Base-by-base conservation (phyloP, 2,329 filamentous ascomycete genomes). In the Didymellaceae sp. region DNA sequence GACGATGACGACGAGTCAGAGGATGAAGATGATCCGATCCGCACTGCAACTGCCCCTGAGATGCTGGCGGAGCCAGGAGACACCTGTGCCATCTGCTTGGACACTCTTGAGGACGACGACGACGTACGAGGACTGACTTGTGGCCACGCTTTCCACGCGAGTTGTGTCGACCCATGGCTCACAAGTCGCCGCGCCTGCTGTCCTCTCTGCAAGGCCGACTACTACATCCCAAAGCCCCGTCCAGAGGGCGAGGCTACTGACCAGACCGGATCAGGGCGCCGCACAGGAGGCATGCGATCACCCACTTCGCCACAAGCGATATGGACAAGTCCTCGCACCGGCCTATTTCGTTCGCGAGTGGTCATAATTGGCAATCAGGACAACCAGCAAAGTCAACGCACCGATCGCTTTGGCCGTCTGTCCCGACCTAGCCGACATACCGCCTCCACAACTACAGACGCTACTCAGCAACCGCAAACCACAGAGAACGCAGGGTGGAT, bases 71-170 rank as follows among this genome's bases (percentile, higher is more conserved):
- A 88, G 43, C 89, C 91, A 0, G 94, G 93, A 33, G 94, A 99
- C 69, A 89, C 91, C 2, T 99, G 94, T 74, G 94, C 94, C 41
- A 97, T 99, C 64, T 99, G 94, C 73, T 88, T 99, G 59, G 94
- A 99, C 68, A 88, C 84, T 0, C 83, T 99, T 14, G 94, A 99
- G 72, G 91, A 97, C 57, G 90, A 97, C 57, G 94, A 97, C 63
- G 93, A 99, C 69, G 87, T 99, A 40, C 90, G 94, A 61, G 94
- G 94, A 2, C 78, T 99, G 54, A 91, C 90, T 4, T 99, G 94
- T 67, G 94, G 94, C n/a, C 94, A 99, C 74, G 92, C 93, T 45
- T 99, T 97, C 83, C 94, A 99, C 72, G 92, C 91, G 41, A 90
- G 88, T 30, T 99, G 94, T 70, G 85, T 99, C 39, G 94, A 99